These are phyloP conservation scores for Scleromitrula shiraiana DNA, from an alignment of 2,329 filamentous ascomycete genomes.

Conservation along the genomic window DNA sequence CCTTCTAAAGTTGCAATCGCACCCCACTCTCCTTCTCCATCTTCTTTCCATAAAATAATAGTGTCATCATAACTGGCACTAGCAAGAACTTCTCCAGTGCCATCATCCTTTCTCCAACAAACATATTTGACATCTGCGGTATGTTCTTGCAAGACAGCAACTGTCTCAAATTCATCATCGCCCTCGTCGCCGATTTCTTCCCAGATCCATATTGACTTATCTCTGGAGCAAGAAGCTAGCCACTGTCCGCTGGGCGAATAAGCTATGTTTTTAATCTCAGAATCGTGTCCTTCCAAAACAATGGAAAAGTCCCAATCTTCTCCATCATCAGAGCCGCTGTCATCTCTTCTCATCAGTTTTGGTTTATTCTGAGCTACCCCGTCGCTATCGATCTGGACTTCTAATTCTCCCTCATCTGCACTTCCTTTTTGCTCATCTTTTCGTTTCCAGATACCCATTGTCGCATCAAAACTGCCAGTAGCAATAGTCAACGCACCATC, in stretches of 20 bases:
- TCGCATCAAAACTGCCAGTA: constrained; percentile 89
- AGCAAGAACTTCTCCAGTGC: constrained; percentile 65
- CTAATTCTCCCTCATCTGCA: constrained; percentile 28
- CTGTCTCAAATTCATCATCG: constrained; percentile 94
- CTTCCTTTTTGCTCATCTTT: constrained; percentile 31
- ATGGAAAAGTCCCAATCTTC: constrained; percentile 88
- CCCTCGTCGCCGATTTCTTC: constrained; percentile 75
- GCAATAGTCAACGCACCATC: constrained; percentile 68
- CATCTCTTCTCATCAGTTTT: constrained; percentile 18
- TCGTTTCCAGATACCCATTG: constrained; percentile 75
- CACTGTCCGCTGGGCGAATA: constrained; percentile 69
- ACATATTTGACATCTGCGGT: constrained; percentile 93
- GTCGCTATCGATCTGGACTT: constrained; percentile 35
- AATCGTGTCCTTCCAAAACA: constrained; percentile 89
- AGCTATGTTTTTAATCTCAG: constrained; percentile 75
- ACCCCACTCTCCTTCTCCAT: constrained; percentile 83
- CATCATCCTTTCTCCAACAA: constrained; percentile 71
- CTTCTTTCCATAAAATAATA: constrained; percentile 75
- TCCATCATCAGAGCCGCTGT: constrained; percentile 42
- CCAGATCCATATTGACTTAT: constrained; percentile 98
- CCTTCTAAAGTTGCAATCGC: constrained; percentile 76
- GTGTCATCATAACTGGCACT: constrained; percentile 94
- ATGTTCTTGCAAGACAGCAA: constrained; percentile 90
- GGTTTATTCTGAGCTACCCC: constrained; percentile 14
- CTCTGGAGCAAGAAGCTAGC: constrained; percentile 82